Evolutionary conservation across 345 rosid species (phyloP), one percentile per base, ranked within the genome.

Genomic region (Xanthoceras sorbifolium): DNA sequence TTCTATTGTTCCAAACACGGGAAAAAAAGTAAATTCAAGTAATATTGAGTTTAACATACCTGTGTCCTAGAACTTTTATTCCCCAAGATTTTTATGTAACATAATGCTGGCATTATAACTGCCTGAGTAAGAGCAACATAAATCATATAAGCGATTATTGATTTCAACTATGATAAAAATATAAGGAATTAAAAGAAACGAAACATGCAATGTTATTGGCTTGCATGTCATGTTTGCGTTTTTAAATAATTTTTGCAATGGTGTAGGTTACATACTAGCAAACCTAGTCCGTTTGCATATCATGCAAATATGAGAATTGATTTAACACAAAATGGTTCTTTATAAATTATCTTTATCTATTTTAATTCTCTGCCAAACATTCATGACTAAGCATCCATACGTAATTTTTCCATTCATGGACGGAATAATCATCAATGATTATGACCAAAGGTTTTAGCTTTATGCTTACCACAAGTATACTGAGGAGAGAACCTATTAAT

Each of bases 401-500:
- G 61, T 10, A 28, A 3, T 32, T 50, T 70, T 42, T 9, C 12
- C 14, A 9, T 42, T 42, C 14, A 42, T 18, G 40, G 23, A 60
- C 46, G 40, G 23, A 60, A 31, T 10, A n/a, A 8, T n/a, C 9
- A n/a, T 23, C 17, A 6, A 54, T 34, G 17, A 22, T 11, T 70
- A n/a, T 38, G 60, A 72, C 9, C 18, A 72, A 57, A 79, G 71
- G 20, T 55, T 69, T n/a, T n/a, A n/a, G n/a, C n/a, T n/a, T n/a
- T 40, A 71, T 31, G 77, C 94, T 76, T 85, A 91, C 98, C 97
- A 93, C 91, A 11, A 92, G 90, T 73, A 90, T 50, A 79, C 96
- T 84, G 76, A 95, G 90, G 74, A 90, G 80, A 65, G 98, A 93
- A 80, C 98, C 98, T n/a, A 93, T 90, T 66, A 94, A 84, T 77